phyloP scores from a whole-genome alignment of 768 basidiomycete species.

The Clitopilus passeckerianus region DNA sequence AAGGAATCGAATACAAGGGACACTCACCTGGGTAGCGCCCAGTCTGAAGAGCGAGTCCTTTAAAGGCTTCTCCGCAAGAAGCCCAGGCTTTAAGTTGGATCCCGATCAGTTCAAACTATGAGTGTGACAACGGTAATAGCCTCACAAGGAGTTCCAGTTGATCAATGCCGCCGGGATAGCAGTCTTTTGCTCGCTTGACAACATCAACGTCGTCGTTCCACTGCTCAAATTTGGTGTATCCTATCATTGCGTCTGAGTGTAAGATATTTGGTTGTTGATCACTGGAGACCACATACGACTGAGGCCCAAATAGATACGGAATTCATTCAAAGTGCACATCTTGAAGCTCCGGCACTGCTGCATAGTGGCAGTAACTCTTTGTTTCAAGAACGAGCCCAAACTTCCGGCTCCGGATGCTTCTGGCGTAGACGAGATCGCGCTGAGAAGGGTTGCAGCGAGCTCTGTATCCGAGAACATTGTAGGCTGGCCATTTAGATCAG shows the following conservation, averaged over 20 bases:
- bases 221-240: not conserved
- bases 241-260: too few relatives aligned
- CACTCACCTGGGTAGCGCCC: constrained; percentile 1
- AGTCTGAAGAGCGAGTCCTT: not conserved
- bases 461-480: too few relatives aligned
- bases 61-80: not conserved
- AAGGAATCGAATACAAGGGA: not conserved
- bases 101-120: too few relatives aligned
- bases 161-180: not conserved
- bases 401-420: too few relatives aligned
- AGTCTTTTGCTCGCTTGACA: not conserved
- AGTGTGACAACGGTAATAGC: too few relatives aligned
- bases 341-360: constrained; percentile 48
- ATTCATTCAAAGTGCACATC: constrained; percentile 50
- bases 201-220: not conserved
- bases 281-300: constrained; percentile 31
- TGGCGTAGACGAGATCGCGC: too few relatives aligned
- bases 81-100: not conserved
- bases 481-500: too few relatives aligned
- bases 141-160: not conserved
- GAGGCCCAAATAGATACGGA: constrained; percentile 41
- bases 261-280: too few relatives aligned
- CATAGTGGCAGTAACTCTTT: too few relatives aligned
- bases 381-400: too few relatives aligned
- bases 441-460: too few relatives aligned